phyloP scores from a whole-genome alignment of 495 filamentous ascomycete species.

The Neurospora sp. region DNA sequence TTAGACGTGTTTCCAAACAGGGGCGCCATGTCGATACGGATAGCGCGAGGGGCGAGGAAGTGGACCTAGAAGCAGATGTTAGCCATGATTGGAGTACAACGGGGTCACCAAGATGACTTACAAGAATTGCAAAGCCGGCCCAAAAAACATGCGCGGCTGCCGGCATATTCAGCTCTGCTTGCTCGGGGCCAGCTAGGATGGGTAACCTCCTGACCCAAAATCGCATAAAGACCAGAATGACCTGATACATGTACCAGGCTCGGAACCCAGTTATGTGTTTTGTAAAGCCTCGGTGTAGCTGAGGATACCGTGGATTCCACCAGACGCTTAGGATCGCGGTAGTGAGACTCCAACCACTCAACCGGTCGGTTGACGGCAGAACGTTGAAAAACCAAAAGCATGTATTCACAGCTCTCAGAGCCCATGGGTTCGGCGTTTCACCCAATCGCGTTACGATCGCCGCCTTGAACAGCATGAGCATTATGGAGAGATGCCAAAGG shows the following conservation, averaged over 20 bases:
- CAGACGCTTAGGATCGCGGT: constrained; percentile 50
- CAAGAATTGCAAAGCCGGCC: constrained; percentile 42
- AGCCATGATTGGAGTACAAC: constrained; percentile 12
- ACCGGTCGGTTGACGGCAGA: constrained; percentile 22
- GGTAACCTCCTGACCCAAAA: constrained; percentile 42
- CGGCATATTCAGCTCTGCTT: constrained; percentile 25
- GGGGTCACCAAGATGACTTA: constrained; percentile 28
- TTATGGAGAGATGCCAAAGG: constrained; percentile 37
- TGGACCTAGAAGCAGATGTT: constrained; percentile 31
- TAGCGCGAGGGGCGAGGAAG: constrained; percentile 36
- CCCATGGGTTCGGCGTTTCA: constrained; percentile 14
- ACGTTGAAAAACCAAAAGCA: constrained; percentile 11
- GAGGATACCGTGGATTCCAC: constrained; percentile 67
- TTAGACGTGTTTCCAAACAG: constrained; percentile 33
- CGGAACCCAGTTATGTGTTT: constrained; percentile 54
- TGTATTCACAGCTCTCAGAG: constrained; percentile 22
- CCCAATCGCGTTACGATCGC: constrained; percentile 15
- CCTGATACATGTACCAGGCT: constrained; percentile 61
- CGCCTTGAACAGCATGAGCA: constrained; percentile 21
- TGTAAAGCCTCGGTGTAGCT: constrained; percentile 52
- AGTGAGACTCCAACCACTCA: constrained; percentile 39
- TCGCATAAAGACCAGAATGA: constrained; percentile 49
- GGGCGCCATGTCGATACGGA: constrained; percentile 47
- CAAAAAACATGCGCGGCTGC: constrained; percentile 48
- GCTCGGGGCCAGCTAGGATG: constrained; percentile 32